A percentile compares a stretch with the other conserved stretches of the same genome.
Evolutionary conservation across 1,284 basidiomycete species (phyloP).

Genomic region (Marasmius fiardii): DNA sequence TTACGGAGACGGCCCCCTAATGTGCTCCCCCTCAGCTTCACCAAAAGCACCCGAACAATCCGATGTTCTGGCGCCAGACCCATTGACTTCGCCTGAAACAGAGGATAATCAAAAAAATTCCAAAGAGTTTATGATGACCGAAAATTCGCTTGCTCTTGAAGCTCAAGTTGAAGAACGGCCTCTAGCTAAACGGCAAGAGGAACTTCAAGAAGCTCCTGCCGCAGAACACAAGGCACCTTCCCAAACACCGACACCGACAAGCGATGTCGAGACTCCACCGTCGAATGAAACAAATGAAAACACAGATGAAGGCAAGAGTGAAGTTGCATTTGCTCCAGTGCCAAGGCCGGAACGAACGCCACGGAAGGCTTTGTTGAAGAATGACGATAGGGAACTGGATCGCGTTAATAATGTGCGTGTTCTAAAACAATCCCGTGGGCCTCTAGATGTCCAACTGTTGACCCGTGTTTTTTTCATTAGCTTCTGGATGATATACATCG

Average conservation of each 20-base stretch:
- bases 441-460: not conserved
- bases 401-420: slow-evolving; percentile 67
- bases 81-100: slow-evolving; percentile 35
- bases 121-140: slow-evolving; percentile 49
- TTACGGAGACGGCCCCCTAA: not conserved
- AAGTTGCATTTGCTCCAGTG: slow-evolving; percentile 13
- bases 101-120: slow-evolving; percentile 39
- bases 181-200: slow-evolving; percentile 85
- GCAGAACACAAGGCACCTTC: slow-evolving; percentile 7
- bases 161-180: slow-evolving; percentile 86
- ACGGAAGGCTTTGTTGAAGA: slow-evolving; percentile 78
- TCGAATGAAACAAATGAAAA: not conserved
- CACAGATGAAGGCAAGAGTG: slow-evolving; percentile 17
- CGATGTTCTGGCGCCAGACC: slow-evolving; percentile 21
- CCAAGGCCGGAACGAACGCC: slow-evolving; percentile 36
- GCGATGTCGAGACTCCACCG: not conserved
- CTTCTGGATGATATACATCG: slow-evolving; percentile 76
- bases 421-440: not conserved
- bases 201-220: slow-evolving; percentile 43
- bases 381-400: slow-evolving; percentile 84
- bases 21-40: slow-evolving; percentile 12
- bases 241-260: not conserved
- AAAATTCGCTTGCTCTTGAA: slow-evolving; percentile 72
- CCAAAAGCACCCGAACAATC: slow-evolving; percentile 20
- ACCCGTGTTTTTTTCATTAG: slow-evolving; percentile 36